Percentiles rank a stretch among this genome's conserved stretches.
Conservation (phyloP, 495 filamentous ascomycete genomes). For the Hyphodiscus hymeniophilus region DNA sequence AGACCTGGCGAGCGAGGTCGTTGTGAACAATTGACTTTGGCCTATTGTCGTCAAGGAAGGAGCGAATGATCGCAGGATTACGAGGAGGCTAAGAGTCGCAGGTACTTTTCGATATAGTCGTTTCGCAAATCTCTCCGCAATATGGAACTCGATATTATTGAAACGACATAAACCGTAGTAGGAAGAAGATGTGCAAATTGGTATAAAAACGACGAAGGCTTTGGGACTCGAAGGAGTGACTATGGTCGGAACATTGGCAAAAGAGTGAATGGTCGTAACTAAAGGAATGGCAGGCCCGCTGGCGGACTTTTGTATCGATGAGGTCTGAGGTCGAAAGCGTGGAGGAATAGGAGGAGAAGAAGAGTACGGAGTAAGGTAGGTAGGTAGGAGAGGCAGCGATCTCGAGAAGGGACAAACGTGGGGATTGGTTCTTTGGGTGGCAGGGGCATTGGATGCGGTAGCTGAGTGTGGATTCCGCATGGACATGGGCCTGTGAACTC, state of each 20-base stretch:
- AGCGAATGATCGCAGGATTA: constrained; percentile 1
- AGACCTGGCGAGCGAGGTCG: background rate
- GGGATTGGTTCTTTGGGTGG: too few relatives aligned
- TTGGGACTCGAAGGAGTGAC: constrained; percentile 15
- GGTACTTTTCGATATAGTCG: constrained; percentile 7
- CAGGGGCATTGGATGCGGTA: background rate
- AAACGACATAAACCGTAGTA: constrained; percentile 6
- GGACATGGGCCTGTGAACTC: background rate
- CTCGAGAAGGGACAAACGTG: background rate
- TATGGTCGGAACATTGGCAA: constrained; percentile 16
- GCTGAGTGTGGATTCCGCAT: background rate
- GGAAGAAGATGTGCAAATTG: background rate
- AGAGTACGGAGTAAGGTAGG: background rate
- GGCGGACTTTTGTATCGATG: constrained; percentile 10
- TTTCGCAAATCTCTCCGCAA: constrained; percentile 7
- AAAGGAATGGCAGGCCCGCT: constrained; percentile 23
- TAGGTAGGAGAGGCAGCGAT: background rate
- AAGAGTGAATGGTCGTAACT: constrained; percentile 15
- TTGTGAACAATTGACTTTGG: background rate
- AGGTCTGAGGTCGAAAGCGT: background rate
- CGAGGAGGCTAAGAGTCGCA: background rate
- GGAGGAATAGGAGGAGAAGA: constrained; percentile 7
- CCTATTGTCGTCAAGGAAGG: constrained; percentile 2
- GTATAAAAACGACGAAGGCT: background rate
- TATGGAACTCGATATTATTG: constrained; percentile 9